Evolutionary conservation across 2,329 filamentous ascomycete species (phyloP).

Genomic region (Orbilia ellipsospora): DNA sequence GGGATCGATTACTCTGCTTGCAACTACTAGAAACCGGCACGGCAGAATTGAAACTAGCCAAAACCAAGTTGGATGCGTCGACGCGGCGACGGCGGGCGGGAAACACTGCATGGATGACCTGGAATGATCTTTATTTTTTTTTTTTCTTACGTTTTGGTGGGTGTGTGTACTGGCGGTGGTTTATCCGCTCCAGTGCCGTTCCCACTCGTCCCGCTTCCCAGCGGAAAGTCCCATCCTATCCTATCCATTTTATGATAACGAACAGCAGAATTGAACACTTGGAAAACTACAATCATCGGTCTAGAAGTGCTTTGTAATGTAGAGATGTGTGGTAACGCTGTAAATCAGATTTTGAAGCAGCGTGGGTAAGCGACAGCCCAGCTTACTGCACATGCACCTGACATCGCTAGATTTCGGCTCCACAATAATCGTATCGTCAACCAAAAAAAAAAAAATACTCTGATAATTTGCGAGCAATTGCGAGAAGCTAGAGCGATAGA

Average conservation of each 20-base stretch:
- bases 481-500: too few species aligned
- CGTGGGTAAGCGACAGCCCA: not conserved
- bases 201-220: conserved; percentile 12
- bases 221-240: too few species aligned
- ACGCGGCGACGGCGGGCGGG: not conserved
- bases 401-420: not conserved
- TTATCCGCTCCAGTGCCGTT: conserved; percentile 9
- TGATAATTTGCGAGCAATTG: too few species aligned
- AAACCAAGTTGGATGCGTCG: not conserved
- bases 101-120: conserved; percentile 18
- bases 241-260: too few species aligned
- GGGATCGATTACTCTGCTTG: conserved; percentile 20
- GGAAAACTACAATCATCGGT: too few species aligned
- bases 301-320: too few species aligned
- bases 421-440: too few species aligned
- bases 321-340: too few species aligned
- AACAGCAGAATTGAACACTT: too few species aligned
- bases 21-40: not conserved
- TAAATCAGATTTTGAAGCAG: conserved; percentile 2
- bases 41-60: not conserved
- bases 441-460: too few species aligned
- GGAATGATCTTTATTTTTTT: not conserved
- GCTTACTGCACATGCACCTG: conserved; percentile 8
- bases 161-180: not conserved
- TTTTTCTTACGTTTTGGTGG: too few species aligned